A percentile compares a stretch with the other conserved stretches of the same genome.
Conservation (phyloP, 2,329 filamentous ascomycete genomes). For the Pyricularia sp. region DNA sequence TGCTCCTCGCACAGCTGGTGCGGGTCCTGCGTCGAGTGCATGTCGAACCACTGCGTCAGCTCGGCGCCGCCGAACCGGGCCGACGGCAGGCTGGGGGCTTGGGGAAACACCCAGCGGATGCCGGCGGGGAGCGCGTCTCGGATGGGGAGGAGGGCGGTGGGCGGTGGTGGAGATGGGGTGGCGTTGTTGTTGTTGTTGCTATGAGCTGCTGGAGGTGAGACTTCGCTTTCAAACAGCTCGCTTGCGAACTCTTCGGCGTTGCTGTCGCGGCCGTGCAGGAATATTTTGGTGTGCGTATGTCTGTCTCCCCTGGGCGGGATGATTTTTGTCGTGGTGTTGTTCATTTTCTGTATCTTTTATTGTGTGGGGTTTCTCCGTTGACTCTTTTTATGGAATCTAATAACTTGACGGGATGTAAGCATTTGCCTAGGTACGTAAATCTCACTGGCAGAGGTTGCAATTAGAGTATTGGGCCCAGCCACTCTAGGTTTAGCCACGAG, state of each 20-base stretch:
- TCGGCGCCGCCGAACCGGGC: slow-evolving; percentile 11
- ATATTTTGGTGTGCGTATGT: slow-evolving; percentile 31
- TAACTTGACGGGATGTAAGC: no score
- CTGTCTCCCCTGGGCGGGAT: not conserved
- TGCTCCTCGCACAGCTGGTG: slow-evolving; percentile 15
- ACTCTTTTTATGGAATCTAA: no score
- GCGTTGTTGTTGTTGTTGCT: not conserved
- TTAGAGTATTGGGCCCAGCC: no score
- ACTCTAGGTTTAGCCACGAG: no score
- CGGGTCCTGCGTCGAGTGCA: slow-evolving; percentile 41
- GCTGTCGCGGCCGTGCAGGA: slow-evolving; percentile 34
- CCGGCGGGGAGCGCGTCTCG: no score
- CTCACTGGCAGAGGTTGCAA: no score
- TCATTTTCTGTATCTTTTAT: no score
- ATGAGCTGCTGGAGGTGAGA: not conserved
- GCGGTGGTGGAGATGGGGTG: no score
- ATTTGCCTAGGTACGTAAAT: no score
- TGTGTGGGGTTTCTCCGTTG: no score
- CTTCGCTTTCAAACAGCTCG: slow-evolving; percentile 15
- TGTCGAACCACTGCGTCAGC: slow-evolving; percentile 19
- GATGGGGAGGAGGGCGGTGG: not conserved
- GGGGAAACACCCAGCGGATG: slow-evolving; percentile 21
- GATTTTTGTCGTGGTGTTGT: not conserved
- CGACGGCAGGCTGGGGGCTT: slow-evolving; percentile 10
- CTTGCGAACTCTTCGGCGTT: slow-evolving; percentile 20